These are phyloP conservation scores for Chlamydomonas sp. DNA, from an alignment of 139 green algal species.

Conservation along the genomic window DNA sequence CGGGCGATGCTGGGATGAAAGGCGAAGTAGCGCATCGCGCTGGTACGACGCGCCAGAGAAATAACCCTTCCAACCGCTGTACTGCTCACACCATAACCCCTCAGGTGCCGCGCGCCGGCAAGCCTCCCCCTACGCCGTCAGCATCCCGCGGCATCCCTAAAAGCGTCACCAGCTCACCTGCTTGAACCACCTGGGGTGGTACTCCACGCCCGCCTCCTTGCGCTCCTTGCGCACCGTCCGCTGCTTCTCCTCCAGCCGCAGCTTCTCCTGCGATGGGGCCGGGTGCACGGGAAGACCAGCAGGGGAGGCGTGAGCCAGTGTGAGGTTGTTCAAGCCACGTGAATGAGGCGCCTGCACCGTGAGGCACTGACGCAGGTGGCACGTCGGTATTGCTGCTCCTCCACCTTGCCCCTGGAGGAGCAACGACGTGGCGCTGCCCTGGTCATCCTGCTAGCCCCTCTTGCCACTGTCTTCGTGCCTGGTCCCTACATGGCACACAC, in stretches of 20 bases:
- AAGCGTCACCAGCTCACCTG: constrained; percentile 10
- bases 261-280: constrained; percentile 72
- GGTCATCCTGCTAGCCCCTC: too few relatives aligned
- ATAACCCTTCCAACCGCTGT: constrained; percentile 40
- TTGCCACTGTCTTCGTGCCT: too few relatives aligned
- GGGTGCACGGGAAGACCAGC: neutral
- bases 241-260: constrained; percentile 89
- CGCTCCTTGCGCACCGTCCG: constrained; percentile 57
- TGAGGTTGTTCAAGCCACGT: neutral
- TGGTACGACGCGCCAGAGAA: too few relatives aligned
- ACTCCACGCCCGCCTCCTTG: constrained; percentile 45
- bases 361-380: too few relatives aligned
- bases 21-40: too few relatives aligned
- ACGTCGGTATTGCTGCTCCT: too few relatives aligned
- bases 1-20: neutral
- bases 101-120: neutral
- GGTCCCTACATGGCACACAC: too few relatives aligned
- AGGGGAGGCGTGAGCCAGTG: neutral
- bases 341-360: neutral
- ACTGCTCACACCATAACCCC: neutral
- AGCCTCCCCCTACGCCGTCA: neutral
- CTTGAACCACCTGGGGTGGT: constrained; percentile 56
- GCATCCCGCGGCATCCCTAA: neutral
- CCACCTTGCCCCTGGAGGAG: too few relatives aligned
- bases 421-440: too few relatives aligned